phyloP scores from a whole-genome alignment of 2,329 filamentous ascomycete species.

The Fusarium sp. region DNA sequence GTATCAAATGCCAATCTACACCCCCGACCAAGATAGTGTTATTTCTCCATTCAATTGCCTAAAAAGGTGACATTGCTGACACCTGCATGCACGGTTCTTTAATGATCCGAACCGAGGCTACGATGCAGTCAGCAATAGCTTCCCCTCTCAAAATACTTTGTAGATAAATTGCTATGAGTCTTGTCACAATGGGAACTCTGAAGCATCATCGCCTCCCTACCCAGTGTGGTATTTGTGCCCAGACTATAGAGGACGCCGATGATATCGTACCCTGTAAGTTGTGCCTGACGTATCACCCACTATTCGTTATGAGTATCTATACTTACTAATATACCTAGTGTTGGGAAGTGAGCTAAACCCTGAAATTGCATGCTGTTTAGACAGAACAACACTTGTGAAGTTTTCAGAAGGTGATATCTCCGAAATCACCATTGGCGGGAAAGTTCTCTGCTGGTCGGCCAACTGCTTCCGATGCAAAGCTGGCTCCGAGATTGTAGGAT shows the following conservation, averaged over 20 bases:
- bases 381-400: not conserved
- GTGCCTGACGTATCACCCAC: accelerated
- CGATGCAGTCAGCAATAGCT: not conserved
- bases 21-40: not conserved
- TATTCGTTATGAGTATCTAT: accelerated
- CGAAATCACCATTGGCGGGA: not conserved
- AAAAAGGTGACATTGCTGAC: slow-evolving; percentile 3
- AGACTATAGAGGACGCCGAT: not conserved
- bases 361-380: not conserved
- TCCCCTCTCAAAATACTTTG: slow-evolving; percentile 1
- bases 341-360: not conserved
- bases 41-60: not conserved
- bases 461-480: slow-evolving; percentile 9
- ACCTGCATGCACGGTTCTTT: not conserved
- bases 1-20: too few species aligned
- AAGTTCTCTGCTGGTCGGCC: not conserved
- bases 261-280: slow-evolving; percentile 8
- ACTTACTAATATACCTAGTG: slow-evolving; percentile 1
- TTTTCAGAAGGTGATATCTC: not conserved
- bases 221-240: slow-evolving; percentile 16
- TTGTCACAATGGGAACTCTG: not conserved
- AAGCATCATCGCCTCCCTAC: slow-evolving; percentile 1
- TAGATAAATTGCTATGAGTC: not conserved
- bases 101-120: slow-evolving; percentile 22
- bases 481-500: not conserved